Conservation (phyloP, 148 eudicot species). For the Polygonum maritimum region DNA sequence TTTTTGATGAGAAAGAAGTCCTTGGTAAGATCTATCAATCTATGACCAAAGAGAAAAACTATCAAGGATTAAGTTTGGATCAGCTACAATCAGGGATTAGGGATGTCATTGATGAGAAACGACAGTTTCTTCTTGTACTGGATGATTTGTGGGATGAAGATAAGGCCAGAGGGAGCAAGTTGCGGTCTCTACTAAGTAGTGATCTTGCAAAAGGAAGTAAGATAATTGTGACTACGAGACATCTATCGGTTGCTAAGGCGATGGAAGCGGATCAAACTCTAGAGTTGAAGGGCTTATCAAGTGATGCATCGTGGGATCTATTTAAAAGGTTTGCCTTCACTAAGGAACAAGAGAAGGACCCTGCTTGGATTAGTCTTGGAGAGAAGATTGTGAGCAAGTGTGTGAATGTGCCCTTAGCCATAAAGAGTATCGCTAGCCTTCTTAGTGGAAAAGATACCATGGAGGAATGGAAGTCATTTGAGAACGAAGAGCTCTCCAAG, state of each 20-base stretch:
- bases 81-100: neutral
- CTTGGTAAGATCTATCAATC: slow-evolving; percentile 5
- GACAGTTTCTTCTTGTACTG: slow-evolving; percentile 4
- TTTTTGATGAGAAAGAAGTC: neutral
- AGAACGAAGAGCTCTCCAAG: neutral
- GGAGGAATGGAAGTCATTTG: neutral
- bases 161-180: neutral
- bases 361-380: neutral
- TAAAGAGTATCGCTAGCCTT: neutral
- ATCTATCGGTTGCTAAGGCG: neutral
- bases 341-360: neutral
- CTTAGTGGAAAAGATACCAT: neutral
- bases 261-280: neutral
- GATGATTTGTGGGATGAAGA: slow-evolving; percentile 14
- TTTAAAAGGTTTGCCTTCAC: neutral
- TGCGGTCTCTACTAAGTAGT: neutral
- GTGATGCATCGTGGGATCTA: slow-evolving; percentile 17
- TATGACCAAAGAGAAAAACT: neutral
- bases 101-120: neutral
- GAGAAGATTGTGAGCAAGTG: neutral
- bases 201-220: neutral
- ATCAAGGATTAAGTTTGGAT: neutral
- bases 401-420: neutral
- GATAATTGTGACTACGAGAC: neutral
- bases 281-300: slow-evolving; percentile 15